Evolutionary conservation across 2,329 filamentous ascomycete species (phyloP).

Genomic region (Pseudocercospora fijiensis): DNA sequence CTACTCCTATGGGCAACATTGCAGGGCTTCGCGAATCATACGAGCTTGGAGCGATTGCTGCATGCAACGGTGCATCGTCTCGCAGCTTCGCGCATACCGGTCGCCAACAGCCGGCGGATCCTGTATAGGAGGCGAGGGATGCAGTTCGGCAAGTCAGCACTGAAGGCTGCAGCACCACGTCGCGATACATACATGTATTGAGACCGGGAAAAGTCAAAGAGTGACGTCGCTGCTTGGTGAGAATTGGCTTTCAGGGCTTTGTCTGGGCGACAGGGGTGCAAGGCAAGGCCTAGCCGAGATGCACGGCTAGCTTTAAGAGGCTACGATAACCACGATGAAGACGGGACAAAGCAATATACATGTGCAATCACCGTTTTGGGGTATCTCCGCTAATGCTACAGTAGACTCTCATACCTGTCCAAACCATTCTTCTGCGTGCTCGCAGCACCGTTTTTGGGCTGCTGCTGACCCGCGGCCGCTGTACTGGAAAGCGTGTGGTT

Average conservation of each 20-base stretch:
- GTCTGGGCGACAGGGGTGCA: background rate
- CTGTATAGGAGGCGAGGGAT: background rate
- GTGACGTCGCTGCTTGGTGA: background rate
- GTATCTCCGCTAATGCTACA: conserved; percentile 43
- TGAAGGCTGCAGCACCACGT: background rate
- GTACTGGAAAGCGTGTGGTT: conserved; percentile 42
- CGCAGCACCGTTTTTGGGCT: conserved; percentile 31
- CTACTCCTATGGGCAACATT: background rate
- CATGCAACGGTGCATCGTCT: background rate
- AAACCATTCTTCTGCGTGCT: conserved; percentile 46
- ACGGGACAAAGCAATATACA: background rate
- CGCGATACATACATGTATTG: background rate
- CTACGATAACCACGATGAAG: background rate
- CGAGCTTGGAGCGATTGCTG: background rate
- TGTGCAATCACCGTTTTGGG: background rate
- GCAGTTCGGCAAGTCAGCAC: conserved; percentile 1
- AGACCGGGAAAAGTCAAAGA: background rate
- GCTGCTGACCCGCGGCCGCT: conserved; percentile 37
- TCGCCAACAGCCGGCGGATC: background rate
- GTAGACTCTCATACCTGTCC: conserved; percentile 67
- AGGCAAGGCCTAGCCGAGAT: background rate
- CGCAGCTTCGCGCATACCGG: background rate
- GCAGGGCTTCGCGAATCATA: background rate
- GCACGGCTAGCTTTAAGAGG: background rate
- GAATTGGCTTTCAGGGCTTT: background rate